Conservation (phyloP, 179 eudicot species). For the Sideroxylon spinosum region DNA sequence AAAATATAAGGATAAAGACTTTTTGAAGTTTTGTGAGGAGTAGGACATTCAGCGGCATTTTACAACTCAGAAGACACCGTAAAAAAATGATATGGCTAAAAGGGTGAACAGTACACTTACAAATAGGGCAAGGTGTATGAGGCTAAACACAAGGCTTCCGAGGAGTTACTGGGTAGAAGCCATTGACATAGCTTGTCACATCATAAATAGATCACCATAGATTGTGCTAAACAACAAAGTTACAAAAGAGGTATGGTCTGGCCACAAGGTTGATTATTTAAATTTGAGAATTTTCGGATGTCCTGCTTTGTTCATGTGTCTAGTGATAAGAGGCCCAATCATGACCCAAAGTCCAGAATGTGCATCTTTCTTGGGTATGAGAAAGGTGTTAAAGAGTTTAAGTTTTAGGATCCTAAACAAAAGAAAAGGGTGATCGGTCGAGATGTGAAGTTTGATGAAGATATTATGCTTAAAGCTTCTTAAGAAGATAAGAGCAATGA, state of each 20-base stretch:
- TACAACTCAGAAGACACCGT: too few relatives aligned
- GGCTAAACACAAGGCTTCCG: too few relatives aligned
- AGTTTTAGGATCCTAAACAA: too few relatives aligned
- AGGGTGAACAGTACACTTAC: neutral
- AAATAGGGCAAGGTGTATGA: neutral
- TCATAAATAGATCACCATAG: too few relatives aligned
- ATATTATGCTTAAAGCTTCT: neutral
- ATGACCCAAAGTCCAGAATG: neutral
- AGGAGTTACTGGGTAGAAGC: too few relatives aligned
- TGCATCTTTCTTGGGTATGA: constrained; percentile 6
- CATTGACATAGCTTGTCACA: too few relatives aligned
- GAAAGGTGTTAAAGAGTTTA: neutral
- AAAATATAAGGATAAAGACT: neutral
- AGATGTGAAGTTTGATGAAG: neutral
- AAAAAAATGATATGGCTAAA: too few relatives aligned
- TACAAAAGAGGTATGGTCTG: neutral
- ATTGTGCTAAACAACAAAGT: neutral
- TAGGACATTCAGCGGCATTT: neutral
- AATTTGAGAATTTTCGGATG: neutral
- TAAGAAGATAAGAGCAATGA: neutral
- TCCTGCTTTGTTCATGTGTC: neutral
- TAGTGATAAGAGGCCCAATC: neutral
- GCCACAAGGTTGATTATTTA: neutral
- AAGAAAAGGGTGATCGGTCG: too few relatives aligned
- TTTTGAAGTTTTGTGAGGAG: neutral